phyloP scores from a whole-genome alignment of 2,329 filamentous ascomycete genomes.

The Coniella lustricola region DNA sequence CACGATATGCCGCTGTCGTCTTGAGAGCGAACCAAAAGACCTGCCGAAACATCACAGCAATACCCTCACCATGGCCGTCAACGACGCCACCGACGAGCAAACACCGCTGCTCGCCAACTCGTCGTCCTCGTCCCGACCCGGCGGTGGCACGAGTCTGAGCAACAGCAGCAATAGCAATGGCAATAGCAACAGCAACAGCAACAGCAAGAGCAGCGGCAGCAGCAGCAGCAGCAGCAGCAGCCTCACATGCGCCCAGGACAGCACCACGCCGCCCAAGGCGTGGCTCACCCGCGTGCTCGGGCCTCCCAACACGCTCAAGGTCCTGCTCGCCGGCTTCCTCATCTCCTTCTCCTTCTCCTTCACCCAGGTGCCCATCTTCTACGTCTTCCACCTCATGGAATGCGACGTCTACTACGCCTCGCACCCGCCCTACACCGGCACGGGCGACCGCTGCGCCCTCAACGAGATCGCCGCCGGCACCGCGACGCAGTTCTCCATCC shows the following conservation, averaged over 20 bases:
- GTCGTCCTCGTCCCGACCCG: no score
- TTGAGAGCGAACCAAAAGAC: no score
- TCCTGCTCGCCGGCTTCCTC: conserved; percentile 17
- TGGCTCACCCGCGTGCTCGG: conserved; percentile 15
- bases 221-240: neutral
- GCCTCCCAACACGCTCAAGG: conserved; percentile 13
- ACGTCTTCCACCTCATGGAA: conserved; percentile 65
- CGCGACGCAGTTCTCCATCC: conserved; percentile 55
- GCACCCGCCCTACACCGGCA: conserved; percentile 42
- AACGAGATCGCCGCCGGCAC: conserved; percentile 59
- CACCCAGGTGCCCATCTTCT: conserved; percentile 35
- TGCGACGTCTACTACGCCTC: conserved; percentile 62
- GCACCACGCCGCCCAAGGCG: neutral
- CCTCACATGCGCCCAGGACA: neutral
- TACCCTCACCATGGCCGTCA: conserved; percentile 4
- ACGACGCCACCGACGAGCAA: conserved; percentile 11
- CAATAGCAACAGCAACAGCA: neutral
- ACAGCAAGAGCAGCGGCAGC: neutral
- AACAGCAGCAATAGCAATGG: conserved; percentile 6
- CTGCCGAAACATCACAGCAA: neutral
- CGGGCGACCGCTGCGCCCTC: conserved; percentile 49
- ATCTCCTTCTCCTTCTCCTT: conserved; percentile 13
- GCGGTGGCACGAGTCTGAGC: no score
- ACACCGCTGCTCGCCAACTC: conserved; percentile 13
- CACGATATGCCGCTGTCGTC: no score